phyloP scores from a whole-genome alignment of 2,329 filamentous ascomycete genomes.

The Allantophomopsis lycopodina region DNA sequence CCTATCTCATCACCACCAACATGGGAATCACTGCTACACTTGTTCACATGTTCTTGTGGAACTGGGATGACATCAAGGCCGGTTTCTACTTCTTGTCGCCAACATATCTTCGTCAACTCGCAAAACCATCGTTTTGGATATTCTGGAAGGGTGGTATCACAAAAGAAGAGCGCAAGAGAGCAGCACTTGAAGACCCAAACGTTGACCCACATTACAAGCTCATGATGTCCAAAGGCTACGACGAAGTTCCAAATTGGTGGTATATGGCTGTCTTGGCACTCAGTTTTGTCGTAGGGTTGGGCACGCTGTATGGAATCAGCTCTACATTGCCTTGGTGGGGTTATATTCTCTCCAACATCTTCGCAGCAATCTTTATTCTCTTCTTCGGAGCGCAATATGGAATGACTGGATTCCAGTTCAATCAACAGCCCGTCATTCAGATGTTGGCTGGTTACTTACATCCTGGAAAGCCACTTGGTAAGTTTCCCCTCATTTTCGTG shows the following conservation, averaged over 20 bases:
- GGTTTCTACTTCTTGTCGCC: conserved; percentile 9
- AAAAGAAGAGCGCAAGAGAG: not conserved
- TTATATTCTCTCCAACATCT: conserved; percentile 12
- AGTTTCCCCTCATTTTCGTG: conserved; percentile 39
- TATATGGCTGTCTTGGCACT: conserved; percentile 29
- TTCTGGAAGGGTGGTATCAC: conserved; percentile 1
- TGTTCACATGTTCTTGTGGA: conserved; percentile 27
- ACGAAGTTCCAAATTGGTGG: conserved; percentile 42
- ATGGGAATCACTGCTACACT: conserved; percentile 31
- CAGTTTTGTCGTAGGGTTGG: conserved; percentile 27
- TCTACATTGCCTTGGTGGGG: conserved; percentile 36
- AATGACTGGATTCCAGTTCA: conserved; percentile 30
- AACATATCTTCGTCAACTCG: not conserved
- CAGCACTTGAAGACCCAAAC: not conserved
- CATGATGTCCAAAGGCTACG: conserved; percentile 37
- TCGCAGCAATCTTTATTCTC: conserved; percentile 10
- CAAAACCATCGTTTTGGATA: not conserved
- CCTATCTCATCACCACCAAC: conserved; percentile 28
- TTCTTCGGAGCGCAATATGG: conserved; percentile 23
- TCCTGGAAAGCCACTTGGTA: conserved; percentile 34
- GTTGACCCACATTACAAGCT: conserved; percentile 27
- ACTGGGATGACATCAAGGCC: conserved; percentile 22
- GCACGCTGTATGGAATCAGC: conserved; percentile 41
- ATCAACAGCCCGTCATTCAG: conserved; percentile 30
- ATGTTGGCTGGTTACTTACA: conserved; percentile 31